phyloP scores from a whole-genome alignment of 306 rosid species.

The Quercus aquifolioides region DNA sequence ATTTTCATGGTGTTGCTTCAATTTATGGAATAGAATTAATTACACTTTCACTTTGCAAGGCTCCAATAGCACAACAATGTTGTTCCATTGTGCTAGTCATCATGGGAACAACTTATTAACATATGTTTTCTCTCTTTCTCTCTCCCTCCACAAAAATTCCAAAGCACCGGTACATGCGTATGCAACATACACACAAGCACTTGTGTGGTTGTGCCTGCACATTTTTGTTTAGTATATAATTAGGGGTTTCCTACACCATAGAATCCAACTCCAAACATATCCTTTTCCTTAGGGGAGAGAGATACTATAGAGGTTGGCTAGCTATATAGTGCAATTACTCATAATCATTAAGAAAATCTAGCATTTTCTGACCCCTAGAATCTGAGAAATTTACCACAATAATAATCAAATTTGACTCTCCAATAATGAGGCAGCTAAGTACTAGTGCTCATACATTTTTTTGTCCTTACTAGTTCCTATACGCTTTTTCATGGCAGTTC shows the following conservation, averaged over 20 bases:
- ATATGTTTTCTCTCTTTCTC: background rate
- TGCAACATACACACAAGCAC: background rate
- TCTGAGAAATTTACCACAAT: no score
- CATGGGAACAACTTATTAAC: background rate
- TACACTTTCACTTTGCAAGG: background rate
- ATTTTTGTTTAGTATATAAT: background rate
- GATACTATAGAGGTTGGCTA: no score
- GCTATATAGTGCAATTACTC: no score
- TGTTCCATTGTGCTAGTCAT: background rate
- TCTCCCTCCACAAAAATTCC: background rate
- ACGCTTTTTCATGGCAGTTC: no score
- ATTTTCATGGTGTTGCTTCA: conserved; percentile 13
- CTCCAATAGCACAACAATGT: background rate
- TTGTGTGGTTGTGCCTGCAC: background rate
- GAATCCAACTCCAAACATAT: background rate
- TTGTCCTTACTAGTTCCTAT: no score
- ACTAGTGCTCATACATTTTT: no score
- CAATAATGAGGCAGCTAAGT: no score
- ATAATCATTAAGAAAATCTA: no score
- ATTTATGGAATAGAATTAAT: background rate
- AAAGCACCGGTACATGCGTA: background rate
- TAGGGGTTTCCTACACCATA: background rate
- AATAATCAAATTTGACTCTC: no score
- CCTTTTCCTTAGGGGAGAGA: background rate
- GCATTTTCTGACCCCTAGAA: no score